Percentiles rank a stretch among this genome's conserved stretches.
Evolutionary conservation across 164 flowering plant species (phyloP).

Genomic region (Brasenia schreberi): DNA sequence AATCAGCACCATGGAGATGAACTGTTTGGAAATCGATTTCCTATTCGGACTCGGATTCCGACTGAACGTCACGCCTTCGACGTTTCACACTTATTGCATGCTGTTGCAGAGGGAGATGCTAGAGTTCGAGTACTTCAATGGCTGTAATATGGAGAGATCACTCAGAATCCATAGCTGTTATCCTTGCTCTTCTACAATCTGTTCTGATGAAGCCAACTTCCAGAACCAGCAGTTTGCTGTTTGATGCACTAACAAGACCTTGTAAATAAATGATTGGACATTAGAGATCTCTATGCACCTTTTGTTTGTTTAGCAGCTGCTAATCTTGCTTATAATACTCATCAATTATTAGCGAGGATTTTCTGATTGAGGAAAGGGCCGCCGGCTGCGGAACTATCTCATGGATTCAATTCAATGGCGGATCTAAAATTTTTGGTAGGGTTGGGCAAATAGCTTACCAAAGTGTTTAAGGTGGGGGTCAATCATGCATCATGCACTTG

Average conservation of each 20-base stretch:
- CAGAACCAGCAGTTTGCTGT: background rate
- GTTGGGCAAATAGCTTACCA: no score
- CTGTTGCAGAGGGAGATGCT: constrained; percentile 47
- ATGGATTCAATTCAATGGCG: no score
- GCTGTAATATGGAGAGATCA: background rate
- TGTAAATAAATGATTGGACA: background rate
- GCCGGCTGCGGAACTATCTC: no score
- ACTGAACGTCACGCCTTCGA: constrained; percentile 74
- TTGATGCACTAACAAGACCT: background rate
- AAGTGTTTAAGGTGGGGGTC: no score
- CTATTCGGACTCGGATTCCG: constrained; percentile 79
- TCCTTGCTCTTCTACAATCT: background rate
- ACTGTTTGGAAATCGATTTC: constrained; percentile 79
- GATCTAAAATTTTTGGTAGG: no score
- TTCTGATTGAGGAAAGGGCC: no score
- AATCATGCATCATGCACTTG: no score
- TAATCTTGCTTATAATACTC: no score
- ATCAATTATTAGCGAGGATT: no score
- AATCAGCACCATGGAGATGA: constrained; percentile 78
- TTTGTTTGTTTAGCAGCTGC: no score
- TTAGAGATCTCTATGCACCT: background rate
- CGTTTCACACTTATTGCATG: constrained; percentile 61
- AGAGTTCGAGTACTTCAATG: constrained; percentile 4
- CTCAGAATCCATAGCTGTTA: background rate
- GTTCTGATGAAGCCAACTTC: background rate